phyloP scores from a whole-genome alignment of 2,329 filamentous ascomycete genomes.

The Aspergillus intermedius region DNA sequence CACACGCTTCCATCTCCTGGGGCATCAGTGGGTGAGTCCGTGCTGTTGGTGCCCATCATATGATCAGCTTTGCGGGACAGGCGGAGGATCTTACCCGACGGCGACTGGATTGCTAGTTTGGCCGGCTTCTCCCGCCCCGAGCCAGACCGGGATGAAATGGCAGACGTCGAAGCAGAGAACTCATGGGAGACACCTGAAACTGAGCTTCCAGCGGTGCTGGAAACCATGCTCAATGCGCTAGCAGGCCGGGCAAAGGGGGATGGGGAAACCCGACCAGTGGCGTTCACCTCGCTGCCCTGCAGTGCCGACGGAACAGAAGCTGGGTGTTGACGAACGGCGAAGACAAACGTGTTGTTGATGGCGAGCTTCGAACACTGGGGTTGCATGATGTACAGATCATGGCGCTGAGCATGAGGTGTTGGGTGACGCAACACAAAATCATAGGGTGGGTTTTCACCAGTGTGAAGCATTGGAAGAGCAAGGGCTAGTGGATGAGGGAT shows the following conservation, averaged over 20 bases:
- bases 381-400: slow-evolving; percentile 94
- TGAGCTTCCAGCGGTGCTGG: slow-evolving; percentile 47
- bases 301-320: slow-evolving; percentile 48
- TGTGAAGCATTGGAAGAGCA: slow-evolving; percentile 81
- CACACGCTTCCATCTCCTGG: slow-evolving; percentile 51
- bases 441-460: slow-evolving; percentile 86
- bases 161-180: slow-evolving; percentile 41
- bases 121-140: slow-evolving; percentile 65
- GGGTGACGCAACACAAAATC: slow-evolving; percentile 90
- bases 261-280: slow-evolving; percentile 44
- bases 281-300: slow-evolving; percentile 25
- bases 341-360: slow-evolving; percentile 96
- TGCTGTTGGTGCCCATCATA: slow-evolving; percentile 29
- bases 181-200: slow-evolving; percentile 40
- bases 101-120: slow-evolving; percentile 90
- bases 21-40: slow-evolving; percentile 32
- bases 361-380: slow-evolving; percentile 85
- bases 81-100: slow-evolving; percentile 86
- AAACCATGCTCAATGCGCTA: slow-evolving; percentile 57
- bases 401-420: slow-evolving; percentile 92
- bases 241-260: slow-evolving; percentile 48
- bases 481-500: slow-evolving; percentile 90
- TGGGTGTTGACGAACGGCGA: slow-evolving; percentile 88
- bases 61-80: slow-evolving; percentile 45
- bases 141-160: slow-evolving; percentile 46